Evolutionary conservation across 306 rosid genomes (phyloP).

Genomic region (Pterocarpus santalinus): DNA sequence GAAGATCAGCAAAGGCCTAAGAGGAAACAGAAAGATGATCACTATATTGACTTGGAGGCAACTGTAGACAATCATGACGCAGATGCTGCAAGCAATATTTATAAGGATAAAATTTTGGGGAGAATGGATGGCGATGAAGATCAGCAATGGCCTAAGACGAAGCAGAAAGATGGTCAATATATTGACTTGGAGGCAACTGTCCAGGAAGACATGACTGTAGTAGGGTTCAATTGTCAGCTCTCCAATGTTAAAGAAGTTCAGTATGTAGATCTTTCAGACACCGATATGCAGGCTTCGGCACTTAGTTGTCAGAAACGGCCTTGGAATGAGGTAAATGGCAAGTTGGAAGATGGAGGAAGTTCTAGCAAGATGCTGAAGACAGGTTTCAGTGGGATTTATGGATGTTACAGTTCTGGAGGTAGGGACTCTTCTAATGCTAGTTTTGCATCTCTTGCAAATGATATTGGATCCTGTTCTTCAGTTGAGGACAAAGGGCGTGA

Average conservation of each 20-base stretch:
- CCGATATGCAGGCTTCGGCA: constrained; percentile 52
- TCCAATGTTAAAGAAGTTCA: constrained; percentile 54
- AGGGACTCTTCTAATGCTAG: constrained; percentile 48
- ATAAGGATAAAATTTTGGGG: constrained; percentile 51
- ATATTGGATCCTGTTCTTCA: constrained; percentile 52
- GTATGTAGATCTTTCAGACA: constrained; percentile 57
- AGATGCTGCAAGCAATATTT: constrained; percentile 41
- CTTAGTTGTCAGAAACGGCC: constrained; percentile 48
- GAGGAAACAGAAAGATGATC: constrained; percentile 51
- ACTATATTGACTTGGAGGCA: constrained; percentile 51
- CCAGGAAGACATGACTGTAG: constrained; percentile 46
- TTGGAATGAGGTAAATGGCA: constrained; percentile 60
- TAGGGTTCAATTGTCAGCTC: constrained; percentile 43
- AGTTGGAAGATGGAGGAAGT: constrained; percentile 54
- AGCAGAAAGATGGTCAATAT: constrained; percentile 49
- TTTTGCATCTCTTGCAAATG: background rate
- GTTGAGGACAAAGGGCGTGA: constrained; percentile 58
- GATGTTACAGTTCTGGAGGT: constrained; percentile 49
- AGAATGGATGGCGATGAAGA: constrained; percentile 51
- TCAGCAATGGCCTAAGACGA: constrained; percentile 47
- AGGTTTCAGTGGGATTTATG: constrained; percentile 52
- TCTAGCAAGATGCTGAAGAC: constrained; percentile 66
- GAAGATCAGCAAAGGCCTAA: constrained; percentile 47
- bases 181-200: constrained; percentile 52
- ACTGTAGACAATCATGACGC: constrained; percentile 50